phyloP scores from a whole-genome alignment of 495 filamentous ascomycete genomes.

The Diplogelasinospora grovesii region DNA sequence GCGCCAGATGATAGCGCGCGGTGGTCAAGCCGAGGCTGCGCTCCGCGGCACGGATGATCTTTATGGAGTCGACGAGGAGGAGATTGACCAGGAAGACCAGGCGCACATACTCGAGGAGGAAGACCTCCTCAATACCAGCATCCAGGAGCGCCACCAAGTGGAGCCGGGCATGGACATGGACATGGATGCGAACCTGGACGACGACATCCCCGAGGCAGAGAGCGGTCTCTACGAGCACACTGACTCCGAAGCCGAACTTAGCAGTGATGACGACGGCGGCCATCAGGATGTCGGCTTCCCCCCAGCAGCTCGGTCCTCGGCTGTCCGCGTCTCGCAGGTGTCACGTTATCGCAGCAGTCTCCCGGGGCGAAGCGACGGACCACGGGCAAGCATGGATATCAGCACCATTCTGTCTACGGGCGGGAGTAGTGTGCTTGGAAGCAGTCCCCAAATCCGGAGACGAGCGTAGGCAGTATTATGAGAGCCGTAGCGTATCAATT shows the following conservation, averaged over 20 bases:
- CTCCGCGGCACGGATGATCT: slow-evolving; percentile 21
- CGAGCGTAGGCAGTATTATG: background rate
- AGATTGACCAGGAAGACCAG: slow-evolving; percentile 39
- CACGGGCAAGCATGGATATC: slow-evolving; percentile 44
- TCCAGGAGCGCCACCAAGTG: slow-evolving; percentile 16
- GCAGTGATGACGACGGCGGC: slow-evolving; percentile 31
- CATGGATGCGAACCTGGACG: slow-evolving; percentile 57
- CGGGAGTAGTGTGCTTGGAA: slow-evolving; percentile 41
- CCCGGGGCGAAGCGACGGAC: slow-evolving; percentile 4
- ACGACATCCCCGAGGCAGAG: slow-evolving; percentile 59
- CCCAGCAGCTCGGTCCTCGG: background rate
- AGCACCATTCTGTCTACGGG: slow-evolving; percentile 41
- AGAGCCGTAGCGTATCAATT: background rate
- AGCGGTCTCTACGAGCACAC: slow-evolving; percentile 68
- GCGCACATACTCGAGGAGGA: slow-evolving; percentile 49
- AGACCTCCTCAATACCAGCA: slow-evolving; percentile 29
- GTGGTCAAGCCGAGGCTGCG: slow-evolving; percentile 11
- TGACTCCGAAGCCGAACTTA: slow-evolving; percentile 69
- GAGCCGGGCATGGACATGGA: slow-evolving; percentile 35
- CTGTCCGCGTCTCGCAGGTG: slow-evolving; percentile 7
- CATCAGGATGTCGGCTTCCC: slow-evolving; percentile 16
- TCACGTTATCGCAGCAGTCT: slow-evolving; percentile 8
- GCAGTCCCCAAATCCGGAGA: slow-evolving; percentile 36
- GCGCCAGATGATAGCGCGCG: slow-evolving; percentile 39
- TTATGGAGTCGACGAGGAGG: slow-evolving; percentile 42